Base-by-base conservation (phyloP, 2,329 filamentous ascomycete genomes). In the Monosporascus sp. region DNA sequence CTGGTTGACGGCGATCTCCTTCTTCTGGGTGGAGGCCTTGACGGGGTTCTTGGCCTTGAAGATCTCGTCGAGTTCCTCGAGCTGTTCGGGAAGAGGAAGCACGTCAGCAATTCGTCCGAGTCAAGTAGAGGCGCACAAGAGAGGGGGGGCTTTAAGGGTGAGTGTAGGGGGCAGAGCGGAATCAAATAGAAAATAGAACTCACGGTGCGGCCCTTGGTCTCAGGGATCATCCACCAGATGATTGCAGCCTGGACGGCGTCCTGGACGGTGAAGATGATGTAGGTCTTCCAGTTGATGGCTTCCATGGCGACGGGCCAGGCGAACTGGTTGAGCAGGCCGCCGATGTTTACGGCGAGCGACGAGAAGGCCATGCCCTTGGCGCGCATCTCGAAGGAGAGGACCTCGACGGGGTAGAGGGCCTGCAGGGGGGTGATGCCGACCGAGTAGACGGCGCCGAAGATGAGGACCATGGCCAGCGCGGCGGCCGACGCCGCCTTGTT, bases 371-470 rank as follows among this genome's bases (percentile, higher is more conserved):
- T 78, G 7, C 75, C 75, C 61, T 78, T 78, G 31, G 75, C 75
- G 35, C 76, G 70, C 60, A 74, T 75, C 57, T 77, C 74, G 53
- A 76, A 77, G 14, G 70, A 72, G 5, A 77, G 65, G 28, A 73
- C 72, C 60, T 78, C 75, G 47, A 78, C 74, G 1, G 74, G 72
- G 57, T 76, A 78, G 24, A 78, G 62, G 5, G 73, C 73, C 56
- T 77, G 75, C 11, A 58, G 56, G 6, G 56, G 56, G 0, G 56
- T 58, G 14, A 58, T 58, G 8, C 56, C 56, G 49, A 82, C 66
- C 1, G 75, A 78, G 66, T 75, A 83, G 28, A 78, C 70, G 54
- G 77, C 75, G 1, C 76, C 76, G 55, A 80, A 81, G 40, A 82
- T 67, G 66, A 81, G 82, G 50, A 81, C 77, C 61, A 80, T 76